Base-by-base conservation (phyloP, 2,329 filamentous ascomycete species). In the Ophiocordyceps camponoti-rufipedis region DNA sequence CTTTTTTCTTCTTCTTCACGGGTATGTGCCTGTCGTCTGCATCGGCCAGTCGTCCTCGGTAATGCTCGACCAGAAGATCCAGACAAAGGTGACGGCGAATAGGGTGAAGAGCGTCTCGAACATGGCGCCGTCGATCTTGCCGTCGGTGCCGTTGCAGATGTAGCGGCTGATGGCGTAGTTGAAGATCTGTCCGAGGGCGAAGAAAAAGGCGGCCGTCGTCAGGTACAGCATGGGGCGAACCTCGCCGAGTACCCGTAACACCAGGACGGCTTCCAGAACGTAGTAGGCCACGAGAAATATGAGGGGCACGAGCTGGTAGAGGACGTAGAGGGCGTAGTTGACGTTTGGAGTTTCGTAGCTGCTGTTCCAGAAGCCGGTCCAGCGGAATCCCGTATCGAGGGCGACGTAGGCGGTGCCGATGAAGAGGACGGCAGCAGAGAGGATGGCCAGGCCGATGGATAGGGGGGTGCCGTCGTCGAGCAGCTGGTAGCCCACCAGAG, bases 11-110 rank as follows among this genome's bases (percentile, higher is more conserved):
- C 16, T 39, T 16, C 23, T 39, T 53, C 49, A 57, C 45, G 66
- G 62, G 51, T 72, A 72, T 44, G 62, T 53, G 42, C 53, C 59
- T 46, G 61, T 60, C 10, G 61, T 62, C 32, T 70, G 66, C 62
- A 74, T 72, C 16, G 88, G 86, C 91, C 91, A 98, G 67, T 95
- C 89, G 57, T 98, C 91, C 65, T 98, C 91, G 14, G 91, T 98
- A 56, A 98, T 98, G 66, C 87, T 95, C 42, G 87, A 94, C 91
- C 91, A 98, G 70, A 98, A 98, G 47, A 85, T 63, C 88, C 91
- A 98, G 51, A 95, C 67, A 64, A 78, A 78, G 16, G 85, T 71
- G 5, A 98, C 86, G 0, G 88, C 73, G 12, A 89, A 66, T 1
- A 95, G 70, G 0, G 88, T 96, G 66, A 98, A 96, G 7, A 96